A percentile compares a stretch with the other conserved stretches of the same genome.
phyloP scores from a whole-genome alignment of 257 asterid genomes.

The Solanum bukasovii region DNA sequence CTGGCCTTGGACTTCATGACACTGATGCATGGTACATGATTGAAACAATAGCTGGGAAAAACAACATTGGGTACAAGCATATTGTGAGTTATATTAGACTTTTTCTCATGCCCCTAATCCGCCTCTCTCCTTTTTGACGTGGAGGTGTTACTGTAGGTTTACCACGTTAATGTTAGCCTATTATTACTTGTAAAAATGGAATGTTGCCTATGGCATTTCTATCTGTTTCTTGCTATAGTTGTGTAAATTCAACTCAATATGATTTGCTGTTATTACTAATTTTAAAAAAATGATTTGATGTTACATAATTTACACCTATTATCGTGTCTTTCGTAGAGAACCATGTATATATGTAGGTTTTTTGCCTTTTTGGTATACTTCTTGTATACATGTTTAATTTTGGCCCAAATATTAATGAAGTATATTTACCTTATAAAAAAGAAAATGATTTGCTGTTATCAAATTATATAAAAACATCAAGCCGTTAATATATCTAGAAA shows the following conservation, averaged over 20 bases:
- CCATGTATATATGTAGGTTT: background rate
- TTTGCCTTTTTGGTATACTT: background rate
- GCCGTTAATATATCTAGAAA: background rate
- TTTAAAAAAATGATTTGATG: background rate
- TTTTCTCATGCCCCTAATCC: background rate
- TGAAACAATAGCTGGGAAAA: slow-evolving; percentile 93
- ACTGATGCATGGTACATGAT: slow-evolving; percentile 89
- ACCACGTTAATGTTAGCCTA: background rate
- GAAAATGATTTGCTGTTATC: background rate
- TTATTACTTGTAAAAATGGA: background rate
- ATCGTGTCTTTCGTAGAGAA: background rate
- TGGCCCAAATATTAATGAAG: background rate
- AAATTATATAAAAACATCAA: background rate
- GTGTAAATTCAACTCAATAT: background rate
- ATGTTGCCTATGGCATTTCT: background rate
- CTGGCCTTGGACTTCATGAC: slow-evolving; percentile 90
- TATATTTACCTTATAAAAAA: background rate
- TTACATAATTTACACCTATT: background rate
- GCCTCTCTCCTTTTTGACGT: background rate
- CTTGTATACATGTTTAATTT: background rate
- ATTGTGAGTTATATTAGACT: slow-evolving; percentile 48
- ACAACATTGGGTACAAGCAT: slow-evolving; percentile 87
- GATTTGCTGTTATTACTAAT: background rate
- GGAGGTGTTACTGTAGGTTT: background rate
- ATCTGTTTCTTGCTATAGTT: background rate